phyloP scores from a whole-genome alignment of 129 eudicot species.

The Chrysanthemum seticuspe region DNA sequence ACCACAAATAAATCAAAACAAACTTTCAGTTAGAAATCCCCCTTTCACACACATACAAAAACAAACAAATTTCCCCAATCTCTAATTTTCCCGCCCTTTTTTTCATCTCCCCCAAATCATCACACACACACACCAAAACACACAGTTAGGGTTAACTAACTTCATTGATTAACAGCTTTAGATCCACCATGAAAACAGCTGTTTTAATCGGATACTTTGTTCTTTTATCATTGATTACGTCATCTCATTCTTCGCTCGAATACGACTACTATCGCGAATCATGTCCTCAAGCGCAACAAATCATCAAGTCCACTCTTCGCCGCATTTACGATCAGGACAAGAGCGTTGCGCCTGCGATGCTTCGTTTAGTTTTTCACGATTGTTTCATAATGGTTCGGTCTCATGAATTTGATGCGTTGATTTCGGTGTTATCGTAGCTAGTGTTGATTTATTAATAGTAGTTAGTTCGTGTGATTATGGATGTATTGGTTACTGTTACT shows the following conservation, averaged over 20 bases:
- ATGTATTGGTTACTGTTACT: neutral
- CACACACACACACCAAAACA: too few relatives aligned
- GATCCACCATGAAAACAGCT: conserved; percentile 29
- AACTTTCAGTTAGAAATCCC: conserved; percentile 25
- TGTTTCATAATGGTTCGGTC: conserved; percentile 56
- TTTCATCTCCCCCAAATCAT: neutral
- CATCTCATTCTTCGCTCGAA: conserved; percentile 38
- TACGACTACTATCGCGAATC: conserved; percentile 68
- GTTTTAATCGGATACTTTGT: conserved; percentile 27
- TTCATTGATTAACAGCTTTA: too few relatives aligned
- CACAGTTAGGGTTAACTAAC: too few relatives aligned
- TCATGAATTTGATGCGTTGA: neutral
- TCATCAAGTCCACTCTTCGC: conserved; percentile 42
- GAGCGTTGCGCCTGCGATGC: conserved; percentile 49
- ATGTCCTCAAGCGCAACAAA: conserved; percentile 57
- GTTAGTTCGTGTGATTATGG: neutral
- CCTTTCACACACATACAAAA: neutral
- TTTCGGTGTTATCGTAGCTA: too few relatives aligned
- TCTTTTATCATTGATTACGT: conserved; percentile 20
- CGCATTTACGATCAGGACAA: conserved; percentile 31
- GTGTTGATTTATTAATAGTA: neutral
- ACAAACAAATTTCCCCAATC: neutral
- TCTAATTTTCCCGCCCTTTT: conserved; percentile 26
- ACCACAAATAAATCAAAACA: neutral
- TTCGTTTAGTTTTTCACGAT: conserved; percentile 69